These are phyloP conservation scores for Lentinula lateritia DNA, from an alignment of 768 basidiomycete species.

Conservation along the genomic window DNA sequence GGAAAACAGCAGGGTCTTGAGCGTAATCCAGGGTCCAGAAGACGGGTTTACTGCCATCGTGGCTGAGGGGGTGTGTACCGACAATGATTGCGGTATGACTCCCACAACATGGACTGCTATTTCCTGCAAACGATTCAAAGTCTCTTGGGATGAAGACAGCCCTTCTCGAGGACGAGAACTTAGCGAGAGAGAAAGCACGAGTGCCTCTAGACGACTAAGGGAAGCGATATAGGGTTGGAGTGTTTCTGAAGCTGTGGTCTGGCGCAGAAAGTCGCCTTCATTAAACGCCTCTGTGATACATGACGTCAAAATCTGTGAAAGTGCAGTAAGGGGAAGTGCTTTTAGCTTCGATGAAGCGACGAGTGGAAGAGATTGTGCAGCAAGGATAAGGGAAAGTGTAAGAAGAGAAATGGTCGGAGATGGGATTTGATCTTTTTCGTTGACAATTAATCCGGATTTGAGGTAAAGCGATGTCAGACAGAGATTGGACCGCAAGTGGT, in stretches of 20 bases:
- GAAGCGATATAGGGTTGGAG: conserved; percentile 16
- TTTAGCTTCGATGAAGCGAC: conserved; percentile 50
- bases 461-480: neutral
- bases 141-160: neutral
- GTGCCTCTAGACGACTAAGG: conserved; percentile 30
- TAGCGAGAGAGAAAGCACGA: conserved; percentile 28
- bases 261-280: conserved; percentile 13
- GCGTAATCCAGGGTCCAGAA: conserved; percentile 47
- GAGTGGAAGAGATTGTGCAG: conserved; percentile 55
- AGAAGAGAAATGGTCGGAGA: conserved; percentile 11
- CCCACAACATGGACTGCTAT: conserved; percentile 19
- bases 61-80: neutral
- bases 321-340: conserved; percentile 52
- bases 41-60: neutral
- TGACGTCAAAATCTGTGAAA: conserved; percentile 10
- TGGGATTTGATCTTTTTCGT: conserved; percentile 15
- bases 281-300: conserved; percentile 15
- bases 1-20: conserved; percentile 76
- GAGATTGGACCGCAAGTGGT: neutral
- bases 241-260: neutral
- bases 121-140: neutral
- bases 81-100: conserved; percentile 15
- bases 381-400: conserved; percentile 45
- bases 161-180: conserved; percentile 22
- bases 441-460: neutral